A percentile compares a stretch with the other conserved stretches of the same genome.
These are phyloP conservation scores for Proliferodiscus dingleyae DNA, from an alignment of 2,329 filamentous ascomycete species.

Conservation along the genomic window DNA sequence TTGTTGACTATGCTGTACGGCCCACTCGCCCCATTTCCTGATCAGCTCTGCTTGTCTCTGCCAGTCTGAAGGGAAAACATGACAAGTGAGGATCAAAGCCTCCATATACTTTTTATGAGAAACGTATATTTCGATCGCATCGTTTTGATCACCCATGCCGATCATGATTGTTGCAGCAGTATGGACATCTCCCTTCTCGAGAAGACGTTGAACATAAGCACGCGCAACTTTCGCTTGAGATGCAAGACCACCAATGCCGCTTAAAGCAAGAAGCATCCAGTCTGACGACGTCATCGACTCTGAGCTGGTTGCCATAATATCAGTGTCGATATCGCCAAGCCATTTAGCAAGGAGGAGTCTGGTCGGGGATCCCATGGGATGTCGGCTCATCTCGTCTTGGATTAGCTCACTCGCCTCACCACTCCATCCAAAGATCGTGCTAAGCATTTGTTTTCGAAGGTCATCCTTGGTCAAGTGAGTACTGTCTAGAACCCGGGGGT, in stretches of 20 bases:
- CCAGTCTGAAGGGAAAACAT: constrained; percentile 83
- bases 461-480: constrained; percentile 68
- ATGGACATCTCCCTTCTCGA: constrained; percentile 87
- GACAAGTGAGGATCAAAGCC: constrained; percentile 79
- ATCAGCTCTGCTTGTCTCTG: constrained; percentile 83
- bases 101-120: constrained; percentile 91
- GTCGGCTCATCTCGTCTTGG: constrained; percentile 74
- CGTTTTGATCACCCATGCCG: constrained; percentile 84
- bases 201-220: constrained; percentile 81
- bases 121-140: constrained; percentile 94
- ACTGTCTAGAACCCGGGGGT: constrained; percentile 55
- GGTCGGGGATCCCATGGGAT: constrained; percentile 67
- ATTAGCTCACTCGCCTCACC: constrained; percentile 77
- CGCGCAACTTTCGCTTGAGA: constrained; percentile 88
- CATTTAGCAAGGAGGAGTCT: constrained; percentile 85
- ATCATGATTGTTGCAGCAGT: constrained; percentile 90
- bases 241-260: constrained; percentile 71
- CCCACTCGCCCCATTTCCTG: constrained; percentile 91
- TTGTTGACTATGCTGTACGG: constrained; percentile 79
- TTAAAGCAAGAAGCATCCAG: constrained; percentile 94
- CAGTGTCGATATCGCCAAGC: constrained; percentile 79
- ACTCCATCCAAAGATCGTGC: constrained; percentile 92
- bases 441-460: constrained; percentile 84
- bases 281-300: constrained; percentile 89
- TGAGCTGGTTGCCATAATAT: constrained; percentile 74